These are phyloP conservation scores for Sorghum bicolor DNA, from an alignment of 176 grass and related monocot genomes.

Conservation along the genomic window DNA sequence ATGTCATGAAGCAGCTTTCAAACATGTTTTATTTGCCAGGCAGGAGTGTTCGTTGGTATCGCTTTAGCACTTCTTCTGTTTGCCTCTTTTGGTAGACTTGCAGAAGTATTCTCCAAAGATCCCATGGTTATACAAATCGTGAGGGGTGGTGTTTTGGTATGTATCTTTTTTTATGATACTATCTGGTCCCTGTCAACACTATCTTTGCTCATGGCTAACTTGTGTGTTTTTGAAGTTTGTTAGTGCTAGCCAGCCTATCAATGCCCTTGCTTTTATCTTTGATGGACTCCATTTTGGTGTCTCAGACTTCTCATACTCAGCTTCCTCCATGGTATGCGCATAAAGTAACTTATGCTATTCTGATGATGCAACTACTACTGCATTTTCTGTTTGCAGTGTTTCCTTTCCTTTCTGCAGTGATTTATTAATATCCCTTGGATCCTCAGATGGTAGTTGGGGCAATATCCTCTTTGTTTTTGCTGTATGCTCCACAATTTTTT, in stretches of 20 bases:
- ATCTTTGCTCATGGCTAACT: neutral
- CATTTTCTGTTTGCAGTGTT: neutral
- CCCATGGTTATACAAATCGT: slow-evolving; percentile 60
- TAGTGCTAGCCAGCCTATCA: slow-evolving; percentile 72
- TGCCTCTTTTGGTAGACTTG: slow-evolving; percentile 66
- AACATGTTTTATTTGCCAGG: slow-evolving; percentile 42
- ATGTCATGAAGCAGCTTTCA: slow-evolving; percentile 19
- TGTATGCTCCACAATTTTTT: slow-evolving; percentile 52
- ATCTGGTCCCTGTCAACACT: neutral
- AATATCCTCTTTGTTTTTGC: slow-evolving; percentile 62
- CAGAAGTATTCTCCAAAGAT: slow-evolving; percentile 73
- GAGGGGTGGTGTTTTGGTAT: slow-evolving; percentile 65
- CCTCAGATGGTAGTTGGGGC: slow-evolving; percentile 60
- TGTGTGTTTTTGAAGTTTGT: slow-evolving; percentile 60
- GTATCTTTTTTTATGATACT: slow-evolving; percentile 19
- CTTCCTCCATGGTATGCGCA: slow-evolving; percentile 64
- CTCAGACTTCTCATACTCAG: slow-evolving; percentile 79
- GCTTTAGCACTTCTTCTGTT: slow-evolving; percentile 55
- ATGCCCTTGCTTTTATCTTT: slow-evolving; percentile 75
- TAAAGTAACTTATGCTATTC: slow-evolving; percentile 14
- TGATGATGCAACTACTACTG: neutral
- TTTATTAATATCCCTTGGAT: slow-evolving; percentile 27
- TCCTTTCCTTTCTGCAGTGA: slow-evolving; percentile 16
- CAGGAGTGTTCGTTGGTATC: slow-evolving; percentile 51
- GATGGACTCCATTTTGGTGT: slow-evolving; percentile 76